phyloP scores from a whole-genome alignment of 1,139 yeast species.

The Pichia sp. region DNA sequence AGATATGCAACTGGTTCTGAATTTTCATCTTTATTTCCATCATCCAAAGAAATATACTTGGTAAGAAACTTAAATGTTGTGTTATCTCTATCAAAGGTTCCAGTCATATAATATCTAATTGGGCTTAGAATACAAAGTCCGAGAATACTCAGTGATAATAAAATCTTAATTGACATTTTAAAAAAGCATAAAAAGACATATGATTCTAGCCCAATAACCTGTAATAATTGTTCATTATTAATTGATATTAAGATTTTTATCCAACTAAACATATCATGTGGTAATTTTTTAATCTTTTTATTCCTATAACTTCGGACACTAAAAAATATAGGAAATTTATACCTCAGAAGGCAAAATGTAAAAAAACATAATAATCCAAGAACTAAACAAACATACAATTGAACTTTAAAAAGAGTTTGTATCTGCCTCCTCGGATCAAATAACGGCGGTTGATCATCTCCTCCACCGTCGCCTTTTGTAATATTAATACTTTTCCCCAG shows the following conservation, averaged over 20 bases:
- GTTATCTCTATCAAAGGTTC: slow-evolving; percentile 53
- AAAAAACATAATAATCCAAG: slow-evolving; percentile 27
- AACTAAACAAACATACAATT: slow-evolving; percentile 27
- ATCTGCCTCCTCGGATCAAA: slow-evolving; percentile 30
- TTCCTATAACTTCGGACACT: slow-evolving; percentile 30
- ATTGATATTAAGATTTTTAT: slow-evolving; percentile 44
- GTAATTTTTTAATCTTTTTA: slow-evolving; percentile 27
- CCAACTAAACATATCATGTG: slow-evolving; percentile 48
- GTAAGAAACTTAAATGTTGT: slow-evolving; percentile 5
- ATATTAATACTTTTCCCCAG: no score
- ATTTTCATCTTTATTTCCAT: slow-evolving; percentile 13
- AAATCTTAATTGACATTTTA: slow-evolving; percentile 63
- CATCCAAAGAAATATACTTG: not conserved
- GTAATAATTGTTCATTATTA: slow-evolving; percentile 49
- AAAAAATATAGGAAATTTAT: slow-evolving; percentile 29
- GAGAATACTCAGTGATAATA: slow-evolving; percentile 51
- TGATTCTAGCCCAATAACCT: slow-evolving; percentile 62
- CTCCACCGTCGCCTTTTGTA: not conserved
- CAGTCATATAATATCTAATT: slow-evolving; percentile 63
- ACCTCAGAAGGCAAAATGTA: slow-evolving; percentile 28
- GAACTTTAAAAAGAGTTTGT: slow-evolving; percentile 31
- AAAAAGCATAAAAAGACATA: slow-evolving; percentile 72
- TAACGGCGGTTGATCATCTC: slow-evolving; percentile 23
- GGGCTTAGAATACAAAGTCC: slow-evolving; percentile 71
- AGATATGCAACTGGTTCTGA: slow-evolving; percentile 32